phyloP scores from a whole-genome alignment of 768 basidiomycete genomes.

The Coprinopsis marcescibilis region DNA sequence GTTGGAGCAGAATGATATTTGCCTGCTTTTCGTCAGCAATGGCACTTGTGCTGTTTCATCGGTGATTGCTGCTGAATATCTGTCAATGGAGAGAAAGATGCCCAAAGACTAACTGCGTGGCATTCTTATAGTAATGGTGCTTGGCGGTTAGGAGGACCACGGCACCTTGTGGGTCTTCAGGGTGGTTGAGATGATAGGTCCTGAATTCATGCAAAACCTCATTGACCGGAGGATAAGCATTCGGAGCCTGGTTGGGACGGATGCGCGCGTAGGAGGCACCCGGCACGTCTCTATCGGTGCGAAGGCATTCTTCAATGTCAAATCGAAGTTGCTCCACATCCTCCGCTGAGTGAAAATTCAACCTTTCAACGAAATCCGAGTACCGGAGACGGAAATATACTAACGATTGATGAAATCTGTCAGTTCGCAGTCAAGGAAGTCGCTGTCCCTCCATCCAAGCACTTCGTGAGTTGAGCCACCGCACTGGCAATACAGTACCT shows the following conservation, averaged over 20 bases:
- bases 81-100: background rate
- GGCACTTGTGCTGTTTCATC: slow-evolving; percentile 45
- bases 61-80: background rate
- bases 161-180: background rate
- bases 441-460: slow-evolving; percentile 71
- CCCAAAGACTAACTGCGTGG: background rate
- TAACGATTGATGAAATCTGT: slow-evolving; percentile 59
- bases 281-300: slow-evolving; percentile 39
- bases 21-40: slow-evolving; percentile 83
- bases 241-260: slow-evolving; percentile 32
- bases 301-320: slow-evolving; percentile 52
- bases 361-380: slow-evolving; percentile 1
- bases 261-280: slow-evolving; percentile 58
- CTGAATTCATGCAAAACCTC: background rate
- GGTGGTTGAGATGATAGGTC: background rate
- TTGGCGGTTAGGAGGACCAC: background rate
- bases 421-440: slow-evolving; percentile 66
- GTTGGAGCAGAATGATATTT: slow-evolving; percentile 72
- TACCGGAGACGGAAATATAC: slow-evolving; percentile 12
- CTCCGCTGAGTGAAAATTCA: slow-evolving; percentile 36
- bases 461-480: slow-evolving; percentile 62
- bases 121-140: background rate
- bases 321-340: slow-evolving; percentile 53
- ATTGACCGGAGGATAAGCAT: background rate
- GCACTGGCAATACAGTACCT: slow-evolving; percentile 54